Evolutionary conservation across 73 alveolate species (phyloP), one percentile per base, ranked within the genome.

Genomic region (Durusdinium trenchii): DNA sequence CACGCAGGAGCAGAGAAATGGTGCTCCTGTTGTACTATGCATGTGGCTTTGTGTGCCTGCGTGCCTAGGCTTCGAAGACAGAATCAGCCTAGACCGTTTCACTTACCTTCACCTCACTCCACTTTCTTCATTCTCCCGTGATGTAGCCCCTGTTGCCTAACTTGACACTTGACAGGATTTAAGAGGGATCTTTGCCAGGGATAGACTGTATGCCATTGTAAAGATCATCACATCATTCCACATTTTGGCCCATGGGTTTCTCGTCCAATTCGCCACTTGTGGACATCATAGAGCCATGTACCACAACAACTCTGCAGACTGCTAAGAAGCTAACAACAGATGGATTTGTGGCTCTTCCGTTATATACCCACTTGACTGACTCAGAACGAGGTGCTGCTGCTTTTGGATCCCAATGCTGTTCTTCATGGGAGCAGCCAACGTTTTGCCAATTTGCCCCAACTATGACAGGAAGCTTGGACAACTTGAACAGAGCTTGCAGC

Each of bases 371-470:
- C 16, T 40, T 20, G 32, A 20, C 76, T 51, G 28, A 40, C 51
- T 18, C 38, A n/a, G n/a, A n/a, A 6, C 48, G 69, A 40, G 97
- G 73, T 91, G 97, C 89, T 91, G 97, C 75, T 91, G 97, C 57
- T 64, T 91, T 67, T 91, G 97, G 97, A 69, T 91, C 23, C 97
- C 97, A 2, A 28, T 91, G 89, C 75, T 91, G 47, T 91, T 91
- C 97, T 91, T 91, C 48, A 57, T 91, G 57, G 97, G 97, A 1
- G 97, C 97, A 5, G 97, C 97, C 42, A 91, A 91, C 36, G 87
- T 69, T 30, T 54, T 91, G 3, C 73, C 36, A 75, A 91, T 76
- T 57, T 91, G 97, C 48, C 89, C 64, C 89, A 91, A 91, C 36
- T 69, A 91, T 75, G 76, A 91, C 14, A 52, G 89, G 43, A 20